These are phyloP conservation scores for Aciculosporium take DNA, from an alignment of 2,329 filamentous ascomycete genomes.

Conservation along the genomic window DNA sequence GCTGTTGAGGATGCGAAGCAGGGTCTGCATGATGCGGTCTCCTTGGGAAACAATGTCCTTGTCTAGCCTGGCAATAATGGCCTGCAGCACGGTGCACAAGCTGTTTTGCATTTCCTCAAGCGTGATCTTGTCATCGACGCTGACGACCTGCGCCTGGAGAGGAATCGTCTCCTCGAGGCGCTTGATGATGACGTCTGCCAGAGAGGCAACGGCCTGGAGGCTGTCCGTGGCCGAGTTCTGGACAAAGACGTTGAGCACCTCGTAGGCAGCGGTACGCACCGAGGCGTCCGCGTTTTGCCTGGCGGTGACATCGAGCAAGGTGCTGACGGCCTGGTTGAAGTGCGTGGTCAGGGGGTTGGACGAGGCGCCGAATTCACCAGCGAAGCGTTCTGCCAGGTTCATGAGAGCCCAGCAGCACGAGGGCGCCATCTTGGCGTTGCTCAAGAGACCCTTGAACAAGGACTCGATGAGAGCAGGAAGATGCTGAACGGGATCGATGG, in stretches of 20 bases:
- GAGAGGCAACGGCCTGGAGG: constrained; percentile 60
- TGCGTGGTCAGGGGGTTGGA: constrained; percentile 78
- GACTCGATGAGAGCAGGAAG: constrained; percentile 75
- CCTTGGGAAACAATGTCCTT: constrained; percentile 80
- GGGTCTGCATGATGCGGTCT: constrained; percentile 83
- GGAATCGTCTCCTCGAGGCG: constrained; percentile 80
- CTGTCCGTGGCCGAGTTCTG: constrained; percentile 81
- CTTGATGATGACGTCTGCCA: constrained; percentile 81
- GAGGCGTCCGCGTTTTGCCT: constrained; percentile 71
- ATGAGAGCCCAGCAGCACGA: constrained; percentile 99
- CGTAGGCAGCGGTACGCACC: constrained; percentile 88
- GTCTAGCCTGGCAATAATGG: constrained; percentile 83
- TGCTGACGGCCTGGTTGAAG: constrained; percentile 83
- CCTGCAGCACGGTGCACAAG: constrained; percentile 77
- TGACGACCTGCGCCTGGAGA: constrained; percentile 86
- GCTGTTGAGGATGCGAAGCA: constrained; percentile 66
- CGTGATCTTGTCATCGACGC: constrained; percentile 89
- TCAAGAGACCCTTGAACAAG: constrained; percentile 78
- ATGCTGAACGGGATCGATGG: constrained; percentile 74
- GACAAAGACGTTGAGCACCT: constrained; percentile 90
- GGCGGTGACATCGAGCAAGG: constrained; percentile 73
- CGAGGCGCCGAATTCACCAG: constrained; percentile 62
- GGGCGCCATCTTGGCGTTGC: constrained; percentile 89
- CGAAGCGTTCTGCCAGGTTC: constrained; percentile 93
- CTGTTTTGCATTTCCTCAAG: constrained; percentile 98